These are phyloP conservation scores for Myxozyma kluyveri DNA, from an alignment of 805 yeast genomes.

Conservation along the genomic window DNA sequence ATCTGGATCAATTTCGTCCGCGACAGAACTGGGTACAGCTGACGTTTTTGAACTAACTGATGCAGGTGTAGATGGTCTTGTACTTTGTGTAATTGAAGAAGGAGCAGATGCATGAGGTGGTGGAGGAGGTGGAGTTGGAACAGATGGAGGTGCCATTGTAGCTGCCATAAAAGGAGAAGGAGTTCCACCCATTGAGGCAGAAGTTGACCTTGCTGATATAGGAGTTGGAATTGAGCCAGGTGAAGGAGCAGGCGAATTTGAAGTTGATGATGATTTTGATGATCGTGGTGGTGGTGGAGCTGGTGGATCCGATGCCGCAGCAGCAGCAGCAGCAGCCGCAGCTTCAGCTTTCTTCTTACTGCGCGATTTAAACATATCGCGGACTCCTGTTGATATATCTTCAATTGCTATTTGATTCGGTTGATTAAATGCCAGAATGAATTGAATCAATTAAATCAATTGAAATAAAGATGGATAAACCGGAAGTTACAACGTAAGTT, in stretches of 20 bases:
- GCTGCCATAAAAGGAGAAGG: not conserved
- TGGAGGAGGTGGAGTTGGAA: constrained; percentile 1
- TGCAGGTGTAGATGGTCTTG: not conserved
- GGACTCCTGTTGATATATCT: constrained; percentile 5
- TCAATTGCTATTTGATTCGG: too few relatives aligned
- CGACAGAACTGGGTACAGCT: too few relatives aligned
- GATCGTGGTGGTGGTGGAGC: not conserved
- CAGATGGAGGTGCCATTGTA: not conserved
- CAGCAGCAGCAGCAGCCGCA: not conserved
- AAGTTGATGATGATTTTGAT: not conserved
- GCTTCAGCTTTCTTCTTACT: not conserved
- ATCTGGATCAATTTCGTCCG: constrained; percentile 35
- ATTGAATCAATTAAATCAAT: too few relatives aligned
- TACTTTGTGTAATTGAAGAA: not conserved
- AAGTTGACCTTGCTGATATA: not conserved
- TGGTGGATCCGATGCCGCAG: not conserved
- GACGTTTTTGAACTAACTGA: not conserved
- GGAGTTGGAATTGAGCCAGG: constrained; percentile 2
- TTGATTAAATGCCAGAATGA: too few relatives aligned
- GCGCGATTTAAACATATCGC: constrained; percentile 4
- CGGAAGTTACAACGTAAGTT: too few relatives aligned
- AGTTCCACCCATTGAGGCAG: not conserved
- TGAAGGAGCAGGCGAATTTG: constrained; percentile 3
- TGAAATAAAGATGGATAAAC: too few relatives aligned
- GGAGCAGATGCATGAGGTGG: constrained; percentile 1